These are phyloP conservation scores for Rachicladosporium sp. DNA, from an alignment of 2,329 filamentous ascomycete species.

Conservation along the genomic window DNA sequence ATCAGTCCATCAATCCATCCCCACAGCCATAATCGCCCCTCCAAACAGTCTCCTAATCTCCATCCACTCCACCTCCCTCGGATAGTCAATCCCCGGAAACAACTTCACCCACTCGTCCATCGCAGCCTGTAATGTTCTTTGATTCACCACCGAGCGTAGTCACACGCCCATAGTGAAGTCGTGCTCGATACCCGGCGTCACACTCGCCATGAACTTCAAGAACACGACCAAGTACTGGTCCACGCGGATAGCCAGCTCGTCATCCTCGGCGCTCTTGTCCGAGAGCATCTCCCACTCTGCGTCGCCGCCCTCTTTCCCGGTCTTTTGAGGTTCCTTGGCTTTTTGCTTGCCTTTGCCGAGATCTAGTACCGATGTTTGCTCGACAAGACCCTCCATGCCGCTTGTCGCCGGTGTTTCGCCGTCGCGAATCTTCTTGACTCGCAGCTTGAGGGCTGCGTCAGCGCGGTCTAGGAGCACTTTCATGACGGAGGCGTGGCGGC, in stretches of 20 bases:
- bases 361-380: conserved; percentile 52
- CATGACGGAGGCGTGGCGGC: conserved; percentile 96
- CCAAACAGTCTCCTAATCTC: conserved; percentile 19
- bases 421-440: conserved; percentile 63
- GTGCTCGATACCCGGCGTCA: conserved; percentile 93
- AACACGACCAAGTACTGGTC: conserved; percentile 83
- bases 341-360: conserved; percentile 38
- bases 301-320: conserved; percentile 32
- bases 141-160: conserved; percentile 16
- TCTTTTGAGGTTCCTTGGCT: conserved; percentile 22
- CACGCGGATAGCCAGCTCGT: conserved; percentile 72
- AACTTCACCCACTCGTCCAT: conserved; percentile 13
- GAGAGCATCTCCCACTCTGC: conserved; percentile 50
- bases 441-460: conserved; percentile 80
- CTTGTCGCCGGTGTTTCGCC: conserved; percentile 37
- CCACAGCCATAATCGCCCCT: conserved; percentile 19
- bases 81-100: conserved; percentile 16
- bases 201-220: conserved; percentile 60
- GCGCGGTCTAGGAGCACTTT: conserved; percentile 92
- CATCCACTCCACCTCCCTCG: conserved; percentile 19
- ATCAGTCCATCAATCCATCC: conserved; percentile 9
- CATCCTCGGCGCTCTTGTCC: conserved; percentile 45
- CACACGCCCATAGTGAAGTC: conserved; percentile 95
- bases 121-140: not conserved
- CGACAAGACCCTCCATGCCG: conserved; percentile 76